Evolutionary conservation across 2,329 filamentous ascomycete genomes (phyloP).

Genomic region (Tolypocladium amazonense): DNA sequence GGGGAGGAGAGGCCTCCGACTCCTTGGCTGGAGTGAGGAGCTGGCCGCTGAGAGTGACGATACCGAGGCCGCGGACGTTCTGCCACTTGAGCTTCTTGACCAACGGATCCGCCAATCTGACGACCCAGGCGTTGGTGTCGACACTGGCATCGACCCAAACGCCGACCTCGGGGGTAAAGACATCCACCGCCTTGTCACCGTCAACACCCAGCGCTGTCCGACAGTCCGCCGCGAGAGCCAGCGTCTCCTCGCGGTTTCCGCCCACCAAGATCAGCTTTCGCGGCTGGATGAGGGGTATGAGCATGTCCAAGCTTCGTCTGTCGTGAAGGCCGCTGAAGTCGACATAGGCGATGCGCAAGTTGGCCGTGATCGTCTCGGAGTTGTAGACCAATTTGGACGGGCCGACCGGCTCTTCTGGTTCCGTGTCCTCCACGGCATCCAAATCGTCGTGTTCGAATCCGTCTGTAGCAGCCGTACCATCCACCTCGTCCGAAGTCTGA

Average conservation of each 20-base stretch:
- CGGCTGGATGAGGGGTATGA: conserved; percentile 87
- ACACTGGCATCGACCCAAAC: conserved; percentile 77
- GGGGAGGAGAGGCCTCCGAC: not conserved
- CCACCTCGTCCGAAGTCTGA: conserved; percentile 33
- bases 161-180: conserved; percentile 74
- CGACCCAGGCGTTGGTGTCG: conserved; percentile 94
- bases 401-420: conserved; percentile 40
- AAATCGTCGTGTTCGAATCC: conserved; percentile 41
- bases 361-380: conserved; percentile 53
- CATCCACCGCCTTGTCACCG: conserved; percentile 47
- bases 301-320: conserved; percentile 84
- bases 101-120: conserved; percentile 76
- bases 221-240: conserved; percentile 69
- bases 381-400: conserved; percentile 67
- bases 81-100: conserved; percentile 91
- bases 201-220: conserved; percentile 50
- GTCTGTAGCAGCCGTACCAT: conserved; percentile 22
- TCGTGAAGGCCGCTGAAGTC: conserved; percentile 92
- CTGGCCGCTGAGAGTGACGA: conserved; percentile 84
- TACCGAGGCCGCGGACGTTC: conserved; percentile 76
- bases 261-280: conserved; percentile 90
- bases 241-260: conserved; percentile 69
- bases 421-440: conserved; percentile 47
- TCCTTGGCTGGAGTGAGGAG: conserved; percentile 27
- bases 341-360: conserved; percentile 72